Base-by-base conservation (phyloP, 371 early-diverging fungal species). In the Mortierella sp. region DNA sequence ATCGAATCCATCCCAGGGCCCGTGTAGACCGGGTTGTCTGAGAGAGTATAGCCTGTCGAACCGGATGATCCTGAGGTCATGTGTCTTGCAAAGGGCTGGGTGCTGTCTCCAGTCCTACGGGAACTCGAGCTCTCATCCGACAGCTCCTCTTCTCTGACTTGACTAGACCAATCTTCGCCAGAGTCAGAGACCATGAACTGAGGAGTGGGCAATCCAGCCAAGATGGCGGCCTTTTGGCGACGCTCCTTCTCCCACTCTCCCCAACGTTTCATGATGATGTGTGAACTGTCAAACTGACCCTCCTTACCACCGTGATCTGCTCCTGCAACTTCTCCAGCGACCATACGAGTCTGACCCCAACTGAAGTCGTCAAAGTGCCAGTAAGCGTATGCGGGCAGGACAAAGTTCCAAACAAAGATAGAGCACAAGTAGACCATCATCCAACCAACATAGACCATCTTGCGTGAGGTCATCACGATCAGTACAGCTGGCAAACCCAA, bases 291-390 rank as follows among this genome's bases (percentile, higher is more conserved):
- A 63, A 93, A 91, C 67, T 88, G 86, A 11, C 92, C 93, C n/a
- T 88, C 88, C 66, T 90, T 89, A 14, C 84, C 85, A 20, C 90
- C 88, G 67, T 92, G 91, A 47, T 79, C 89, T 6, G 65, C 83
- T 0, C 71, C 77, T 3, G 74, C 80, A 26, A 68, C 78, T 9
- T 91, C 95, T 39, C 95, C 95, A 52, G 92, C 91, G 5, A 96
- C 94, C 73, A 92, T 89, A 65, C 99, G 90, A 0, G 99, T 99
- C 73, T 98, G 94, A 11, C 99, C 99, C 99, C 99, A 99, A 11
- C 94, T 92, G 78, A 99, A 99, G 75, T 99, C 99, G 83, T 99
- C 99, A 88, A 99, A 98, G 86, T 98, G 97, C 99, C 99, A 99
- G 88, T 93, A 99, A 16, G 99, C 97, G 81, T 99, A 99, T 0